phyloP scores from a whole-genome alignment of 2,329 filamentous ascomycete genomes.

The Tolypocladium ophioglossoides region DNA sequence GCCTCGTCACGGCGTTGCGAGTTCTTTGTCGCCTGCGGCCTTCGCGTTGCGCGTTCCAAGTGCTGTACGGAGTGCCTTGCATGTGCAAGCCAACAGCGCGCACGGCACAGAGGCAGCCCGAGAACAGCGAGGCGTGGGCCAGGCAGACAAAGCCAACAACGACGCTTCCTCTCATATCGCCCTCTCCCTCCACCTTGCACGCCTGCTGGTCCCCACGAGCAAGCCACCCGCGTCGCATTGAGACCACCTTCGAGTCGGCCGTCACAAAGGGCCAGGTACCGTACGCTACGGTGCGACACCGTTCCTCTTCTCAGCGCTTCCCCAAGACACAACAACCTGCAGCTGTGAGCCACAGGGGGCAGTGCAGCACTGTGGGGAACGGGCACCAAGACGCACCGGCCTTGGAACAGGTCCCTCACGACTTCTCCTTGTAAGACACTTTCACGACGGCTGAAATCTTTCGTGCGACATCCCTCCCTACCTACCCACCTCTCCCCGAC shows the following conservation, averaged over 20 bases:
- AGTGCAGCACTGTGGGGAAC: constrained; percentile 7
- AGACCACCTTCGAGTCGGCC: background rate
- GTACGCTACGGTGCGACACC: background rate
- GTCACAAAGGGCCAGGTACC: background rate
- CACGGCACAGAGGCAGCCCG: background rate
- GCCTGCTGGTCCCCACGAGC: background rate
- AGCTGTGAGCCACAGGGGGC: constrained; percentile 7
- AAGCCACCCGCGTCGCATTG: background rate
- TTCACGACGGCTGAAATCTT: constrained; percentile 3
- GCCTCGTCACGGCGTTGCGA: constrained; percentile 1
- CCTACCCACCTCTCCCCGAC: constrained; percentile 19
- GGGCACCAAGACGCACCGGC: constrained; percentile 4
- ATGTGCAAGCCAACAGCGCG: background rate
- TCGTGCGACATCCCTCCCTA: constrained; percentile 10
- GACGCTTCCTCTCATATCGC: background rate
- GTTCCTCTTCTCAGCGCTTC: background rate
- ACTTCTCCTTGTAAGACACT: background rate
- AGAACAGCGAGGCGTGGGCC: background rate
- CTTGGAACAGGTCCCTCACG: background rate
- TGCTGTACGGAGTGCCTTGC: background rate
- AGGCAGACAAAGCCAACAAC: background rate
- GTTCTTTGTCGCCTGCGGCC: background rate
- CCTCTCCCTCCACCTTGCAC: background rate
- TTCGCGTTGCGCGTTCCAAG: background rate
- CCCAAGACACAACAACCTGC: background rate